Base-by-base conservation (phyloP, 768 basidiomycete genomes). In the Leccinum fibrillosum region DNA sequence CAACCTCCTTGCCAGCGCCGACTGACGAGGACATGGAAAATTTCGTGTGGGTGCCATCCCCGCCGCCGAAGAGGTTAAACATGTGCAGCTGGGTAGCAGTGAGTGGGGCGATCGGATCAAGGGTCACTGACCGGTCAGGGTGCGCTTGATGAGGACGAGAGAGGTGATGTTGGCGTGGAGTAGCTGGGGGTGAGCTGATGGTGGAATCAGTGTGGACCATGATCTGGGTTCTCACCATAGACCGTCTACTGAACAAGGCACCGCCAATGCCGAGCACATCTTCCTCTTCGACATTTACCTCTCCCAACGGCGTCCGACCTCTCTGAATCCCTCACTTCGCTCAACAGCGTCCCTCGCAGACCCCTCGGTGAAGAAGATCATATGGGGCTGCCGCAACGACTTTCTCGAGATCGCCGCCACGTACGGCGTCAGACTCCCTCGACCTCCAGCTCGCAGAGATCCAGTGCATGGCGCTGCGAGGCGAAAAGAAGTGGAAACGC, bases 361-460 rank as follows among this genome's bases (percentile, higher is more conserved):
- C 37, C 62, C 66, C 13, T 32, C 49, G 2, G 60, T 76, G 35
- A 66, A 68, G 30, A 78, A 78, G 62, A 60, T 79, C 60, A 73
- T 76, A 58, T 79, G 75, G 72, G 78, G 79, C 60, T 77, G 76
- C 11, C 69, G 76, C 2, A 74, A 72, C 64, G 78, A 79, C 62
- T 75, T 65, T 63, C 62, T 73, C 45, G 77, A 78, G 59, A 65
- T 79, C 5, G 59, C 28, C 9, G 53, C 66, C 17, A 50, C 60
- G 1, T 75, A 74, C 45, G 67, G 68, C 2, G 64, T 75, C 23
- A 26, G 49, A 0, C 59, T 79, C 21, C 60, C 58, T 79, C 17
- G 78, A 79, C 58, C 68, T 79, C 28, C 77, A 78, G 56, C 66
- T 79, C 13, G 78, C 70, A 2, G 78, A 78, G 57, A 69, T 77